A percentile compares a stretch with the other conserved stretches of the same genome.
phyloP scores from a whole-genome alignment of 2,329 filamentous ascomycete genomes.

The Xylaria sp. region DNA sequence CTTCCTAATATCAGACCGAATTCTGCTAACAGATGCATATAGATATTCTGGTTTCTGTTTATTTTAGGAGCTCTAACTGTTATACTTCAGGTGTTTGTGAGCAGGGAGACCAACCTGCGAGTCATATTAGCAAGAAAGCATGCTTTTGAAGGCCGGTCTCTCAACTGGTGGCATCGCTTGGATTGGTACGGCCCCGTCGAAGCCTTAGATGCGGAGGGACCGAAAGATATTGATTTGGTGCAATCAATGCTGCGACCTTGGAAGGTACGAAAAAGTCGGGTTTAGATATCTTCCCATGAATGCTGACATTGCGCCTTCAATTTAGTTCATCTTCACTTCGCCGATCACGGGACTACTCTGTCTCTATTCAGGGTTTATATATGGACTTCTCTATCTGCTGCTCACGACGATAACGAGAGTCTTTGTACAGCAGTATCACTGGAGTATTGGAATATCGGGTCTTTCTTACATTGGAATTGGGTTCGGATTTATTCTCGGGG shows the following conservation, averaged over 20 bases:
- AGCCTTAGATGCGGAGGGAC: not conserved
- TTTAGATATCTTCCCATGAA: not conserved
- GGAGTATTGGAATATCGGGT: conserved; percentile 28
- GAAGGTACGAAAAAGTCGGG: conserved; percentile 15
- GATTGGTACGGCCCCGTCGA: conserved; percentile 31
- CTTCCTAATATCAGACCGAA: not conserved
- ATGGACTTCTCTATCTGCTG: conserved; percentile 33
- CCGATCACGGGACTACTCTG: conserved; percentile 30
- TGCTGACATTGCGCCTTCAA: not conserved
- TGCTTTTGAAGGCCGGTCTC: conserved; percentile 27
- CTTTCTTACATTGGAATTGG: conserved; percentile 36
- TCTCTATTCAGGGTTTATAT: conserved; percentile 34
- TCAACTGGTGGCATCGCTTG: conserved; percentile 32
- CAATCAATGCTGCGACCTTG: conserved; percentile 27
- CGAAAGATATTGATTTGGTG: conserved; percentile 19
- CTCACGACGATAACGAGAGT: conserved; percentile 34
- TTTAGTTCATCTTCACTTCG: conserved; percentile 32
- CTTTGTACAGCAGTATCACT: conserved; percentile 31
- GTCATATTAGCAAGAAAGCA: conserved; percentile 30
- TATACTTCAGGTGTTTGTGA: conserved; percentile 27
- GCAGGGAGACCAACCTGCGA: conserved; percentile 33
- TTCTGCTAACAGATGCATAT: conserved; percentile 10
- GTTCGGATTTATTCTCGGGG: conserved; percentile 30
- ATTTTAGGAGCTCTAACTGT: conserved; percentile 26
- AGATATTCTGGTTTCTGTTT: conserved; percentile 32